Base-by-base conservation (phyloP, 2,329 filamentous ascomycete genomes). In the Proliferodiscus dingleyae region DNA sequence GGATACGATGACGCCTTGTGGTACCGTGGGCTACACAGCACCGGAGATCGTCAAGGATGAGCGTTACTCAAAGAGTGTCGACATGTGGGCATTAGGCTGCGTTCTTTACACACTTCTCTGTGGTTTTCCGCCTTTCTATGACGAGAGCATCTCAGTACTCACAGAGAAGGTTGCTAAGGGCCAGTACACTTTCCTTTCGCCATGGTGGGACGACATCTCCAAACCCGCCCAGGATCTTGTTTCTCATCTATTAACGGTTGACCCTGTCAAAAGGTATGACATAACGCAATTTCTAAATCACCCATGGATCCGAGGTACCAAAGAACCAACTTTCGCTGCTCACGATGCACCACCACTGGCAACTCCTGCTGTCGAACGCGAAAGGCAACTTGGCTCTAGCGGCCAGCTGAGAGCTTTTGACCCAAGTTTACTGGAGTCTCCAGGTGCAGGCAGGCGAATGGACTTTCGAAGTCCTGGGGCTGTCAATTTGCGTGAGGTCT, bases 31-130 rank as follows among this genome's bases (percentile, higher is more conserved):
- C 34, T 98, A 98, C 69, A 97, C 93, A 3, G 93, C 93, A 3
- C 93, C 93, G 6, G 93, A 98, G 64, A 98, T 98, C 52, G 93
- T 98, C 65, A 97, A 97, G 70, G 93, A 98, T 68, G 93, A 98
- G 69, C 82, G 90, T 18, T 98, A 98, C 68, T 97, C 91, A 29
- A 98, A 97, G 74, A 94, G 89, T 41, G 93, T 98, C 37, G 93
- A 98, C 63, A 98, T 98, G 93, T 98, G 93, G 93, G 93, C 93
- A 3, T 70, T 98, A 24, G 93, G 93, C 11, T 98, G 93, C 64
- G 93, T 98, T 9, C 74, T 98, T 4, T 98, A 98, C 71, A 98
- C 93, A 1, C 73, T 98, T 1, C 84, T 98, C 13, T 98, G 93
- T 60, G 93, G 93, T 11, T 98, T 98, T 71, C 93, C 93, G 8